These are phyloP conservation scores for Bocquillonia castaneifolia DNA, from an alignment of 441 rosid genomes.

Conservation along the genomic window DNA sequence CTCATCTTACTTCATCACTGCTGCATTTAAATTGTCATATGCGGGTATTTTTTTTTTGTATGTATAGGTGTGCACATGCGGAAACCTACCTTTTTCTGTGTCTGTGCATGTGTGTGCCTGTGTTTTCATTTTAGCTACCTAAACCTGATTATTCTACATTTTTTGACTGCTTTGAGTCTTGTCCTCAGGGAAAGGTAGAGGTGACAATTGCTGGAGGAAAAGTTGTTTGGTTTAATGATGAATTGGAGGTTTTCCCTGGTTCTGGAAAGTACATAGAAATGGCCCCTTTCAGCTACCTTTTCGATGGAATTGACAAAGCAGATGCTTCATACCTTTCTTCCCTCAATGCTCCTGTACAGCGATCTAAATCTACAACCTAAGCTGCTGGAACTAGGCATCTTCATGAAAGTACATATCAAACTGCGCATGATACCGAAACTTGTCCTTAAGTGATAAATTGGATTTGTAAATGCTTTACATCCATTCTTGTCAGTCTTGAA, in stretches of 20 bases:
- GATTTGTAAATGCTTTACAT: background rate
- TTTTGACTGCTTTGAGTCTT: conserved; percentile 11
- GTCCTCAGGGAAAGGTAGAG: conserved; percentile 75
- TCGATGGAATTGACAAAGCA: conserved; percentile 62
- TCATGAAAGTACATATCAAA: background rate
- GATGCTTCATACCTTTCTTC: conserved; percentile 67
- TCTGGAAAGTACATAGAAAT: conserved; percentile 65
- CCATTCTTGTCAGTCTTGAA: background rate
- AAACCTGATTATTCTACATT: conserved; percentile 6
- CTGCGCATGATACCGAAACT: background rate
- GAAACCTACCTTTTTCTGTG: background rate
- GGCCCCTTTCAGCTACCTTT: conserved; percentile 74
- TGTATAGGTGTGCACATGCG: background rate
- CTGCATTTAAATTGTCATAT: background rate
- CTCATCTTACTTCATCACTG: background rate
- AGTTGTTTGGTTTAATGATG: conserved; percentile 72
- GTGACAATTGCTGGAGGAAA: conserved; percentile 84
- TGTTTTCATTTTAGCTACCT: background rate
- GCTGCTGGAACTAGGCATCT: conserved; percentile 11
- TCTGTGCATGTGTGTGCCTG: background rate
- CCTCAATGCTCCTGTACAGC: conserved; percentile 72
- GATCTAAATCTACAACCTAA: conserved; percentile 35
- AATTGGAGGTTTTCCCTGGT: conserved; percentile 58
- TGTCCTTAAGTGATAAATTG: background rate
- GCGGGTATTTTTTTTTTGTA: background rate